phyloP scores from a whole-genome alignment of 164 flowering plant species.

The Santalum album region DNA sequence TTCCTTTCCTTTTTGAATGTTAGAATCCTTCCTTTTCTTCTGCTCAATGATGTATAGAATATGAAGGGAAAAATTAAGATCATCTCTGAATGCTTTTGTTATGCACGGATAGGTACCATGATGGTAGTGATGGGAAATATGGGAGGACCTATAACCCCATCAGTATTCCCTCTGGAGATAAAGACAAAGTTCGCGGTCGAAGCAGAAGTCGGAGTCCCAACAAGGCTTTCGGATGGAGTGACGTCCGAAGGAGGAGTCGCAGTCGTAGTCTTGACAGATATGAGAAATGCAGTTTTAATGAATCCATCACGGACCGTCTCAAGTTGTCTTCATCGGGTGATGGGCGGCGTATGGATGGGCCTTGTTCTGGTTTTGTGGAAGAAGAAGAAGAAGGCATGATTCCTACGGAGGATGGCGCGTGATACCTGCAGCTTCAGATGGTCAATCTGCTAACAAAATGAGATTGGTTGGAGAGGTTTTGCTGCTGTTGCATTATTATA shows the following conservation, averaged over 20 bases:
- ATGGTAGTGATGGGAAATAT: conserved; percentile 14
- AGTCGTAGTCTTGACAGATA: conserved; percentile 24
- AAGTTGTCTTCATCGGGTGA: not conserved
- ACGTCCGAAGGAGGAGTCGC: conserved; percentile 12
- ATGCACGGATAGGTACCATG: conserved; percentile 17
- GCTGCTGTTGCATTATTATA: no score
- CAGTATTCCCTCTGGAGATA: conserved; percentile 8
- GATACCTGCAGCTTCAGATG: no score
- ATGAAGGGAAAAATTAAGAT: no score
- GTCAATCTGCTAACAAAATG: no score
- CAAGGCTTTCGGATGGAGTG: conserved; percentile 16
- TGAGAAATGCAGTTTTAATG: not conserved
- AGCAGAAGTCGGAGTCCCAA: conserved; percentile 27
- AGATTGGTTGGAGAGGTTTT: conserved; percentile 2
- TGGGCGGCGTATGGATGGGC: conserved; percentile 3
- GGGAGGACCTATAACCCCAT: conserved; percentile 8
- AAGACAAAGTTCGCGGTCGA: conserved; percentile 7
- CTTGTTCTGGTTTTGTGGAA: conserved; percentile 11
- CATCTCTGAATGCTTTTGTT: conserved; percentile 1
- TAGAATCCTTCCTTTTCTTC: no score
- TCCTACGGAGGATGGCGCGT: conserved; percentile 21
- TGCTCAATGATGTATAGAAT: no score
- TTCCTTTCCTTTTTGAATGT: no score
- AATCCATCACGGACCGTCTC: conserved; percentile 3
- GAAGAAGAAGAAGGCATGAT: conserved; percentile 53